Evolutionary conservation across 2,329 filamentous ascomycete species (phyloP), one percentile per base, ranked within the genome.

Genomic region (Aureobasidium lini): DNA sequence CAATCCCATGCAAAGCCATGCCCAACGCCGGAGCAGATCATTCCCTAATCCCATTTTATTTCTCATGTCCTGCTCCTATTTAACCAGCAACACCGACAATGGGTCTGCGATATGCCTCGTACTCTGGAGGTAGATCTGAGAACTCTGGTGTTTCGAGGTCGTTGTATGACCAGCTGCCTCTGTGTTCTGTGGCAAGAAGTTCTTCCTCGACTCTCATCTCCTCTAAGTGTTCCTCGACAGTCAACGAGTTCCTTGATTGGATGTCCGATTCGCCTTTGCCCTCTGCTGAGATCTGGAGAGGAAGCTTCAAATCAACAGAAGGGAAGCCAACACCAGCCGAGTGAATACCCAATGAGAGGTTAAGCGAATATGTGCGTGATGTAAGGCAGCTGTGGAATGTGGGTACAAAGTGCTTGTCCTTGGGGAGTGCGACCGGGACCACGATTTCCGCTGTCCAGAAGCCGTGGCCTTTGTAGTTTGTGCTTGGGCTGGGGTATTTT

Each of bases 381-480:
- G 84, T 74, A 57, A 89, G 78, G 69, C 86, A 90, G 40, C 81
- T 79, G 73, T 88, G 84, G 73, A 89, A 90, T 2, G 85, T 86
- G 1, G 86, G 87, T 18, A 87, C 73, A 68, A 87, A 87, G 29
- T 79, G 74, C 65, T 85, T 87, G 62, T 75, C 75, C n/a, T 68
- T 66, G 0, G 86, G 85, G 0, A 88, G 76, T 0, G 79, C 79
- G 66, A 89, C 74, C 0, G 86, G 86, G 1, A 88, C 80, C 1
- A 86, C 68, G 37, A 89, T 73, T n/a, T 76, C 76, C 6, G 85
- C 78, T 2, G 82, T 84, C 71, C 86, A 89, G 71, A 81, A 85
- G 15, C 68, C 67, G 6, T 71, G 70, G 28, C 76, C 76, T 1
- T 73, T 70, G 68, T 80, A 82, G 42, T 67, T 67, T 7, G 69